Evolutionary conservation across 202 grass and related monocot species (phyloP).

Genomic region (Zizania palustris): DNA sequence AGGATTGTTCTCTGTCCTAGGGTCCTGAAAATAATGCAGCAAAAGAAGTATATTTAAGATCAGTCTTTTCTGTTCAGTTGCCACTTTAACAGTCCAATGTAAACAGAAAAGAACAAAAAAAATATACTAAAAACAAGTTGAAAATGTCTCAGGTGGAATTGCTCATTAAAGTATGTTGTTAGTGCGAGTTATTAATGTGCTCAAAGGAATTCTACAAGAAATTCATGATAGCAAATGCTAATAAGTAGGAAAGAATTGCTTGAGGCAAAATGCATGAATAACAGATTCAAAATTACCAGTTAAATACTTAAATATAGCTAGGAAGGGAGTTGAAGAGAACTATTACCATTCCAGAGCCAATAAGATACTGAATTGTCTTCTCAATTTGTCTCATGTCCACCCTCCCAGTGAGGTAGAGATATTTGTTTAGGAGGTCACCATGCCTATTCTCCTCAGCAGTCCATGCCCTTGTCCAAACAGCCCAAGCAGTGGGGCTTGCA

Average conservation of each 20-base stretch:
- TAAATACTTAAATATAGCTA: conserved; percentile 16
- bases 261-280: conserved; percentile 21
- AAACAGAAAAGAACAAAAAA: background rate
- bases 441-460: conserved; percentile 95
- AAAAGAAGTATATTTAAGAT: conserved; percentile 12
- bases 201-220: background rate
- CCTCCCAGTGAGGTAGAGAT: conserved; percentile 83
- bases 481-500: conserved; percentile 92
- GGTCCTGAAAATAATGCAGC: conserved; percentile 58
- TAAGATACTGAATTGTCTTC: conserved; percentile 97
- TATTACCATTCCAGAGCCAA: conserved; percentile 95
- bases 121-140: background rate
- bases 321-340: background rate
- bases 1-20: too few species aligned
- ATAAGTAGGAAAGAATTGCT: background rate
- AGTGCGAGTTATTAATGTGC: background rate
- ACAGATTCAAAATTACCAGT: background rate
- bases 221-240: background rate
- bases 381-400: conserved; percentile 95
- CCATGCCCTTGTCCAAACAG: conserved; percentile 94
- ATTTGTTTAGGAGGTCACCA: conserved; percentile 94
- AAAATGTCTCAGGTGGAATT: background rate
- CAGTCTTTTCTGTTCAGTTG: conserved; percentile 9
- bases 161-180: background rate
- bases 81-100: background rate